Conservation (phyloP, 805 yeast genomes). For the Wickerhamiella qilinensis region DNA sequence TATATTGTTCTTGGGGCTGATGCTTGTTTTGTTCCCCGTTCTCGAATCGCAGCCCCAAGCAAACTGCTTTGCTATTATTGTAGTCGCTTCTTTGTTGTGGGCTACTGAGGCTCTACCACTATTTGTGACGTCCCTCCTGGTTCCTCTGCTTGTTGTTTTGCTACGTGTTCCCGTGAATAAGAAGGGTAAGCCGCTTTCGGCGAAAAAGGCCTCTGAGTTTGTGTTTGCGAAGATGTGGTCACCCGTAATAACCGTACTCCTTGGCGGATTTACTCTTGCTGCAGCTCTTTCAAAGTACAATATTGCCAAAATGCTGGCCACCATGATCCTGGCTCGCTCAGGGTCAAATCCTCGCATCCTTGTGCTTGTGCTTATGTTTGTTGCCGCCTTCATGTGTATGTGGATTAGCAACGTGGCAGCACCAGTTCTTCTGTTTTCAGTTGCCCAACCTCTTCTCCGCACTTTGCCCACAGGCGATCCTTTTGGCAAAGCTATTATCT, state of each 20-base stretch:
- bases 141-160: constrained; percentile 68
- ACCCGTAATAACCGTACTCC: constrained; percentile 71
- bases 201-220: constrained; percentile 58
- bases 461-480: constrained; percentile 65
- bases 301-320: constrained; percentile 72
- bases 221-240: constrained; percentile 89
- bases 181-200: constrained; percentile 29
- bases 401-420: constrained; percentile 97
- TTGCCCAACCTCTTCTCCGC: constrained; percentile 76
- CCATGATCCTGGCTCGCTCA: constrained; percentile 63
- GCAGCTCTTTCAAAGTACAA: constrained; percentile 87
- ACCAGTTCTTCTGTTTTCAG: constrained; percentile 82
- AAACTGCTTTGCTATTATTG: constrained; percentile 70
- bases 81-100: constrained; percentile 78
- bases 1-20: constrained; percentile 28
- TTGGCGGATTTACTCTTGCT: constrained; percentile 92
- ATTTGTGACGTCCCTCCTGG: constrained; percentile 70
- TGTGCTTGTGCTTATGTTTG: constrained; percentile 65
- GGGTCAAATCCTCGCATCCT: constrained; percentile 75
- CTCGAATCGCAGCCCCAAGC: constrained; percentile 44
- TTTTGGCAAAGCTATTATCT: constrained; percentile 66
- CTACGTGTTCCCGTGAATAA: constrained; percentile 35
- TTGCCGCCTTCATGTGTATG: constrained; percentile 75
- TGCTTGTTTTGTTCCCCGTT: constrained; percentile 28
- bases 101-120: constrained; percentile 91